Evolutionary conservation across 1,284 basidiomycete genomes (phyloP), one percentile per base, ranked within the genome.

Genomic region (Agroathelia rolfsii): DNA sequence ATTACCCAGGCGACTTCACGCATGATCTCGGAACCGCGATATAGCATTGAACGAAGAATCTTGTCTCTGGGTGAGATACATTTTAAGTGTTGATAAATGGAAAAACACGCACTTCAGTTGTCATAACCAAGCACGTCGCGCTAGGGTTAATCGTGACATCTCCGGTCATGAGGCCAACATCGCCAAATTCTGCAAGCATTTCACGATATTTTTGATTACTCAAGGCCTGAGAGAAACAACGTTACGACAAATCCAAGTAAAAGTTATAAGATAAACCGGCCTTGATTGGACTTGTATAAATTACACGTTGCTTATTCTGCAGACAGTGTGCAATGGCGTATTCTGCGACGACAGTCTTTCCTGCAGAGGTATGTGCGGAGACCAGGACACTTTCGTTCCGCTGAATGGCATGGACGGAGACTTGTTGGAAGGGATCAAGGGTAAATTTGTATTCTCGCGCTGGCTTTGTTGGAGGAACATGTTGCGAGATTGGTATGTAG

Each of bases 231-330:
- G 31, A 38, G 24, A 45, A 32, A 38, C 37, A 28, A 37, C 39
- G 28, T 42, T 43, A 50, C 39, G 47, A 46, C 33, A 43, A 33
- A 35, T 34, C 29, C 29, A 35, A 16, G 32, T 5, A 22, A 38
- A 32, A 40, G 41, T 37, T 13, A 28, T 21, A 38, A n/a, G 36
- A 65, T n/a, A n/a, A n/a, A n/a, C 72, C 53, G 55, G 88, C 92
- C 76, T 99, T 99, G 66, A 99, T 99, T 35, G 95, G 95, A 70
- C 86, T 92, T 12, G 95, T 99, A 61, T 99, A 98, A 40, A 98
- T 96, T 39, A 98, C 93, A 56, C 95, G 73, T 59, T 96, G 92
- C 48, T 89, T 90, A 51, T 82, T 76, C 53, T 76, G 75, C 44
- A 99, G 64, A 66, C 87, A 94, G 50, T 94, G 90, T 0, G 95